phyloP scores from a whole-genome alignment of 768 basidiomycete genomes.

The Epithele typhae region DNA sequence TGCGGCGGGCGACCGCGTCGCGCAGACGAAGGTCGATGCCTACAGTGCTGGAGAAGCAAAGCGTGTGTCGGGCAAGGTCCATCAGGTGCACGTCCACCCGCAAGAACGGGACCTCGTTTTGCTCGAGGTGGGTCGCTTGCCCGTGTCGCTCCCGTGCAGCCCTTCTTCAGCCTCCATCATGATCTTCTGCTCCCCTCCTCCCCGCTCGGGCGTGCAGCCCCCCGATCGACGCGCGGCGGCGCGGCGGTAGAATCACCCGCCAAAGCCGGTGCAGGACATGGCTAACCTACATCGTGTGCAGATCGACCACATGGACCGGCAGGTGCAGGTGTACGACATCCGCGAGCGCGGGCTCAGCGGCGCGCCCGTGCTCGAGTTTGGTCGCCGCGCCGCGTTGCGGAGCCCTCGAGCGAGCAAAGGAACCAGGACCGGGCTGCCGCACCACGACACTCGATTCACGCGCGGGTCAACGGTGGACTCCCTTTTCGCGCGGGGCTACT shows the following conservation, averaged over 20 bases:
- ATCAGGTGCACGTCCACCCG: constrained; percentile 45
- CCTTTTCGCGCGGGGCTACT: constrained; percentile 43
- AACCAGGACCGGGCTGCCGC: background rate
- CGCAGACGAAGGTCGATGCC: constrained; percentile 36
- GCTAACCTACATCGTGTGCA: constrained; percentile 19
- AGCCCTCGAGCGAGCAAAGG: background rate
- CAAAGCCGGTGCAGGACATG: background rate
- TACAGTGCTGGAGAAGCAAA: constrained; percentile 25
- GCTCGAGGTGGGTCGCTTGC: constrained; percentile 39
- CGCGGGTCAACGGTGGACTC: constrained; percentile 37
- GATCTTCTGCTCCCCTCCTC: too few species aligned
- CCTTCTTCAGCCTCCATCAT: background rate
- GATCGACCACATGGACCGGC: constrained; percentile 46
- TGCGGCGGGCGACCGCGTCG: constrained; percentile 31
- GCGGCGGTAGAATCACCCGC: too few species aligned
- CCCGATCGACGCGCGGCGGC: too few species aligned
- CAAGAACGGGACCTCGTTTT: constrained; percentile 36
- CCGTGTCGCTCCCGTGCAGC: background rate
- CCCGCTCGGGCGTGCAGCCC: background rate
- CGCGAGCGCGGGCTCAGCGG: constrained; percentile 36
- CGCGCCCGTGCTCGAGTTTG: constrained; percentile 41
- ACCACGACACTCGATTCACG: constrained; percentile 21
- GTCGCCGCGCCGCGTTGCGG: constrained; percentile 29
- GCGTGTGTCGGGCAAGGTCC: constrained; percentile 33
- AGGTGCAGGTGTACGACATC: constrained; percentile 46